phyloP scores from a whole-genome alignment of 495 filamentous ascomycete genomes.

The Emericellopsis terricola region DNA sequence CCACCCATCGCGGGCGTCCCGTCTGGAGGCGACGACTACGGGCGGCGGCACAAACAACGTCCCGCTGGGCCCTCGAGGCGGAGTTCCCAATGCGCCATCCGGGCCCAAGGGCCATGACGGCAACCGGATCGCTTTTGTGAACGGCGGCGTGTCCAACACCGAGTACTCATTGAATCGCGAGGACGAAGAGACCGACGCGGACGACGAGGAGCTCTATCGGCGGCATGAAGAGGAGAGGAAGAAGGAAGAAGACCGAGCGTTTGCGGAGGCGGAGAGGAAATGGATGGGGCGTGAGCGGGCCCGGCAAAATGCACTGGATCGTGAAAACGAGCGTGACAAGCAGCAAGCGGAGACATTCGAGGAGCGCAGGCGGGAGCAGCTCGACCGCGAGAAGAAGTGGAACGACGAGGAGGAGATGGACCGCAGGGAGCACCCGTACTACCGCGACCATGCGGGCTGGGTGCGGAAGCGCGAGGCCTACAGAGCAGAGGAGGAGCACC shows the following conservation, averaged over 20 bases:
- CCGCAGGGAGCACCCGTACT: constrained; percentile 64
- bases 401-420: constrained; percentile 69
- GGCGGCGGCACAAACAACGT: constrained; percentile 64
- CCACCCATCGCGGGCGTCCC: constrained; percentile 39
- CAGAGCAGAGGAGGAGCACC: constrained; percentile 48
- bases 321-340: constrained; percentile 62
- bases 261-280: constrained; percentile 68
- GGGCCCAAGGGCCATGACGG: constrained; percentile 60
- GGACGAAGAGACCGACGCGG: constrained; percentile 78
- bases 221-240: constrained; percentile 52
- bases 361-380: constrained; percentile 34
- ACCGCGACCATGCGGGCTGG: constrained; percentile 69
- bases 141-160: constrained; percentile 51
- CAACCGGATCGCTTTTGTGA: constrained; percentile 57
- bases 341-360: constrained; percentile 54
- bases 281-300: constrained; percentile 82
- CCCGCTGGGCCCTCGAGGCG: constrained; percentile 64
- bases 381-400: constrained; percentile 61
- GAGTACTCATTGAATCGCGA: constrained; percentile 40
- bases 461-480: constrained; percentile 61
- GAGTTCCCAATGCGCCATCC: constrained; percentile 48
- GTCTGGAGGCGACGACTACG: constrained; percentile 55
- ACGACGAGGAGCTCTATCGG: constrained; percentile 70
- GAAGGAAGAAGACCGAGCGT: constrained; percentile 61
- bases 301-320: constrained; percentile 63